phyloP scores from a whole-genome alignment of 495 filamentous ascomycete genomes.

The Penicillium herquei region DNA sequence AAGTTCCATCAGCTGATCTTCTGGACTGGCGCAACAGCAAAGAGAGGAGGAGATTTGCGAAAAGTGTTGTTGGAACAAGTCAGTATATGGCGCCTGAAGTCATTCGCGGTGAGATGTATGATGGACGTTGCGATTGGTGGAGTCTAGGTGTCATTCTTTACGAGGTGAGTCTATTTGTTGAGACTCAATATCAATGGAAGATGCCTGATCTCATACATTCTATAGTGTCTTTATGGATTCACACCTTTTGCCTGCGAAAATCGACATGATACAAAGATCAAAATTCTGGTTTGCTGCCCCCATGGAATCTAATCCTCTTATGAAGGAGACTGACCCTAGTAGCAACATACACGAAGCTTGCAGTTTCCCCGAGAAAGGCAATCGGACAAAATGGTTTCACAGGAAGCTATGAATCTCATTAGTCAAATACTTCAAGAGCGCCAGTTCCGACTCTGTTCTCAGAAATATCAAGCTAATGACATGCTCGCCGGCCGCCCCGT shows the following conservation, averaged over 20 bases:
- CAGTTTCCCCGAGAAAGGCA: constrained; percentile 63
- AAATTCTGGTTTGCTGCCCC: constrained; percentile 64
- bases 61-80: constrained; percentile 90
- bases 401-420: constrained; percentile 72
- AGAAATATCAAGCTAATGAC: constrained; percentile 67
- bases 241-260: constrained; percentile 86
- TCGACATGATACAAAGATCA: constrained; percentile 74
- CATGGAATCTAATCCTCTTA: not conserved
- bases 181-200: not conserved
- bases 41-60: constrained; percentile 70
- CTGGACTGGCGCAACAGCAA: constrained; percentile 76
- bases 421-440: constrained; percentile 72
- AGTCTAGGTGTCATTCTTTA: constrained; percentile 90
- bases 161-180: constrained; percentile 51
- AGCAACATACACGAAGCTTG: constrained; percentile 53
- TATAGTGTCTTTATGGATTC: constrained; percentile 81
- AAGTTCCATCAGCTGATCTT: constrained; percentile 38
- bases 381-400: constrained; percentile 49
- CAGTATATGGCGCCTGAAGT: constrained; percentile 98
- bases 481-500: constrained; percentile 31
- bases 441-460: constrained; percentile 70
- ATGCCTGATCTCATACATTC: not conserved
- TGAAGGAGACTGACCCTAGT: not conserved
- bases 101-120: constrained; percentile 76
- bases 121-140: constrained; percentile 96